Evolutionary conservation across 768 basidiomycete genomes (phyloP).

Genomic region (Termitomyces sp.): DNA sequence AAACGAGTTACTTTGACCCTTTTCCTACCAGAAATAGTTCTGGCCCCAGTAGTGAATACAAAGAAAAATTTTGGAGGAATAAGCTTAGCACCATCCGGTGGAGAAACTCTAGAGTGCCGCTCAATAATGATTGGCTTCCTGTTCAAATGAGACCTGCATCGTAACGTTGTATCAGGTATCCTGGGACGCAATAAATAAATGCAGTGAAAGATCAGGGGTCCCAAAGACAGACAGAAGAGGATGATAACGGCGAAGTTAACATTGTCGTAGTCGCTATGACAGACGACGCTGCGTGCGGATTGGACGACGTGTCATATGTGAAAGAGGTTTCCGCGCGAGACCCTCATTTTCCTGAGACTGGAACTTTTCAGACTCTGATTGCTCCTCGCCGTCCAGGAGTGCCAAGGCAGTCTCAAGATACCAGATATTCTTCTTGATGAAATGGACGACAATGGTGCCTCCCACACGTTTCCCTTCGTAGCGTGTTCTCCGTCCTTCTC

Average conservation of each 20-base stretch:
- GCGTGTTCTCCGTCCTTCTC: conserved; percentile 63
- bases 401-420: conserved; percentile 91
- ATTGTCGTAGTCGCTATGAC: conserved; percentile 1
- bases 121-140: background rate
- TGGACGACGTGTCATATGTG: conserved; percentile 6
- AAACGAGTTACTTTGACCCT: too few species aligned
- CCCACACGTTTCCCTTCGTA: conserved; percentile 73
- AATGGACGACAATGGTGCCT: conserved; percentile 94
- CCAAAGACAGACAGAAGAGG: background rate
- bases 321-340: conserved; percentile 9
- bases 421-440: conserved; percentile 97
- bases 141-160: background rate
- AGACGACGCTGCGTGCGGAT: conserved; percentile 1
- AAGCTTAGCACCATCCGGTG: background rate
- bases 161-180: conserved; percentile 4
- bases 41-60: too few species aligned
- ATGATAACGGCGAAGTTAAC: background rate
- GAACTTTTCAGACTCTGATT: conserved; percentile 49
- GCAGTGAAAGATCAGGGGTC: background rate
- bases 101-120: conserved; percentile 3
- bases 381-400: conserved; percentile 74
- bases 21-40: too few species aligned
- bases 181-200: background rate
- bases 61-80: background rate
- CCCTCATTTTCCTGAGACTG: conserved; percentile 22